Base-by-base conservation (phyloP, 1,284 basidiomycete species). In the Boletus mariae region DNA sequence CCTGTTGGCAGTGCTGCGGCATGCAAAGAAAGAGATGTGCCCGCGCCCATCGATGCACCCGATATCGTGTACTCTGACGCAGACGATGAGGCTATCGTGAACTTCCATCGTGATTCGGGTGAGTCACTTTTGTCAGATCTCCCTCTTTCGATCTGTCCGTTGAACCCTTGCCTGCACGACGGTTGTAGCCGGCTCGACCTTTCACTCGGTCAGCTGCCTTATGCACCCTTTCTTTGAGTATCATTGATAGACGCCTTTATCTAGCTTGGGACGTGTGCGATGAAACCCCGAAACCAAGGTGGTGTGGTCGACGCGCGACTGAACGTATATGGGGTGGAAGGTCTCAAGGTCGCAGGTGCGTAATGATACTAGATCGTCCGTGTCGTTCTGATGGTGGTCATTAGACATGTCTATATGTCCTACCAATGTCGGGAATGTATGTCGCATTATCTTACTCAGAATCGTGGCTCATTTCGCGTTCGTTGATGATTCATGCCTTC, bases 31-130 rank as follows among this genome's bases (percentile, higher is more conserved):
- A 56, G 62, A 0, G 62, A 62, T 12, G 64, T 56, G 0, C 78
- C 81, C 0, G 75, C 75, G 1, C 60, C 71, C 0, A 64, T 77
- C 2, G 61, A 73, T 25, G 71, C 75, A 0, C 74, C 79, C 0
- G 73, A 80, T 43, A 74, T 85, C n/a, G 59, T 69, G 13, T 88
- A 87, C 65, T 72, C 79, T 0, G 60, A 60, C 0, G 80, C 80
- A 44, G 86, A 89, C 58, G 75, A 88, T 37, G 69, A 74, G 51
- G 76, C 72, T 3, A 78, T 75, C 57, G 80, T 81, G 42, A 60
- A 70, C 5, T 82, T 71, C 58, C 58, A 70, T 35, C 65, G 75
- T 20, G 61, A 65, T 7, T 45, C 28, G 12, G 52, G 73, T 75
- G 49, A 45, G 72, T 51, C 5, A 11, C 20, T 5, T 6, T 17